Base-by-base conservation (phyloP, 257 asterid genomes). In the Mentha longifolia region DNA sequence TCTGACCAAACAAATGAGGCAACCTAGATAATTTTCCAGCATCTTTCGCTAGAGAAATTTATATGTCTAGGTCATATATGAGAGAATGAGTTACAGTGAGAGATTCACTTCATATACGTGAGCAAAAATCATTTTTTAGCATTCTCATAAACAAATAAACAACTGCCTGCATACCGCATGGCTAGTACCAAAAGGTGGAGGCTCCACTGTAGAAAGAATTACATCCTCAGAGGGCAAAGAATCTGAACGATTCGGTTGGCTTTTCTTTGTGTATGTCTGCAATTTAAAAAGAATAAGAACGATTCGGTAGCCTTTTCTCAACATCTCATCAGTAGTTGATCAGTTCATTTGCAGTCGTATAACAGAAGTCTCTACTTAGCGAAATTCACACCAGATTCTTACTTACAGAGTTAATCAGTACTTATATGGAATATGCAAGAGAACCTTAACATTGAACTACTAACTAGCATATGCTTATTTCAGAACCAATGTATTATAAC, bases 221-320 rank as follows among this genome's bases (percentile, higher is more conserved):
- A 67, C 68, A 72, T 88, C 91, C 68, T 79, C 84, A 33, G 88
- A 67, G 11, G 89, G 37, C 50, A 70, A 63, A 50, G 77, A 65
- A 75, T 54, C 82, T 50, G 75, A 55, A 43, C 25, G 75, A 39
- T 65, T 77, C 72, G 65, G 78, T 81, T 77, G 85, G 71, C 84
- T 65, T 75, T 89, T 89, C 88, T 87, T 92, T 75, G 82, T 84
- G 85, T 94, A 88, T 54, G 97, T 95, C 99, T 95, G 85, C 85
- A 80, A 68, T 30, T 73, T 49, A 61, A 8, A 66, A 78, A 66
- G 33, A 57, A 69, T 43, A 66, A 61, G 19, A 54, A 14, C 51
- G 51, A 1, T 30, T 42, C 35, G 20, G 73, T 15, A 65, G 72
- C 59, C 28, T 72, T 22, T 49, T 61, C 22, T 68, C 72, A 68